Evolutionary conservation across 495 filamentous ascomycete species (phyloP), one percentile per base, ranked within the genome.

Genomic region (Penicillium diatomitis): DNA sequence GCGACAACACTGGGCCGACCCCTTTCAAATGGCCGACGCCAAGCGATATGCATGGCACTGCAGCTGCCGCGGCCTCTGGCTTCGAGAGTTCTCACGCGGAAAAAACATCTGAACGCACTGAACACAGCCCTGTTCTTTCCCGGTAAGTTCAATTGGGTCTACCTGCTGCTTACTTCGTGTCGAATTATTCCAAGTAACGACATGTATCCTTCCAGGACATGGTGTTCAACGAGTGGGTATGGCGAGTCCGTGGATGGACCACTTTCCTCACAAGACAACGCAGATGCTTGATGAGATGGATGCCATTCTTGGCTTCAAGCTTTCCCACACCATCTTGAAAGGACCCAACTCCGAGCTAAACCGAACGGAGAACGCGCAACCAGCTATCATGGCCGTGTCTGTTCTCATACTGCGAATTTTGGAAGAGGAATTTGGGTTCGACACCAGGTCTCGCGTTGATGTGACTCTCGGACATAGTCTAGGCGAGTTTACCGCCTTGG

Each of bases 161-260:
- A 20, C 20, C 20, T 20, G 2, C 0, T 20, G 20, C 20, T 20
- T 20, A 0, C 20, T 20, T 20, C 20, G 20, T 20, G 20, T 20
- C 20, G 20, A 20, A 20, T 20, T 20, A 20, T 20, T 20, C 20
- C 20, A 20, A 20, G n/a, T 11, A 38, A n/a, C 12, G 9, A 38
- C 41, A 31, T 52, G 33, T 39, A 32, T 38, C 10, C 44, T 41
- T 4, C 31, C 64, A 95, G 90, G 90, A 52, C 90, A 96, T 71
- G 91, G 92, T 53, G 90, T 96, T 8, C 92, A 98, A 64, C 82
- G 87, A 58, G 85, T 96, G 4, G 91, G 89, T 61, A 98, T 98
- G 92, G 74, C 85, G 32, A 75, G 75, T 30, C 78, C 87, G 32
- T 96, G 94, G 87, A 73, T 90, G 49, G 78, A 86, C 52, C 79